phyloP scores from a whole-genome alignment of 306 rosid genomes.

The Cucurbita maxima region DNA sequence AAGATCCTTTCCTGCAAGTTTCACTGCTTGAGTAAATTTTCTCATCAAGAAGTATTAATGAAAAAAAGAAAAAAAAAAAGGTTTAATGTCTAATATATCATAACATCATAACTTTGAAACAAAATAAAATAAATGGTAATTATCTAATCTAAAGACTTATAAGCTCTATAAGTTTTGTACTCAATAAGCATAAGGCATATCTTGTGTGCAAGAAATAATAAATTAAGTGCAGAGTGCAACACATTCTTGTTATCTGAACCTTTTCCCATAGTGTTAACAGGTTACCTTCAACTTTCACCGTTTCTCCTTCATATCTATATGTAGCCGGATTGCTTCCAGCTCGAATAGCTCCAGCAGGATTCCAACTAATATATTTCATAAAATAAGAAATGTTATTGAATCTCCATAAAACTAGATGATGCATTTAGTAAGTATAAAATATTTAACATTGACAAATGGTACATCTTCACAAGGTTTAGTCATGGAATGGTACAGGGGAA shows the following conservation, averaged over 20 bases:
- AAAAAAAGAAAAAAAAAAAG: neutral
- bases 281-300: constrained; percentile 64
- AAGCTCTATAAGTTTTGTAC: constrained; percentile 26
- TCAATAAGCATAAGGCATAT: neutral
- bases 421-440: neutral
- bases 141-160: neutral
- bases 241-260: neutral
- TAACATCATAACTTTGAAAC: neutral
- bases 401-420: neutral
- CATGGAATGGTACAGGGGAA: neutral
- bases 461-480: neutral
- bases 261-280: constrained; percentile 3
- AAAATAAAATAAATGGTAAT: neutral
- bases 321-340: constrained; percentile 81
- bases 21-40: neutral
- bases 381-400: constrained; percentile 11
- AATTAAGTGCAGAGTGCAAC: neutral
- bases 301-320: constrained; percentile 52
- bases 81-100: neutral
- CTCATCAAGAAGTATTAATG: neutral
- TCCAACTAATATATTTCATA: constrained; percentile 59
- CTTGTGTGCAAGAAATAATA: neutral
- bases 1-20: constrained; percentile 50
- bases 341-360: constrained; percentile 86
- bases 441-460: neutral